Percentiles rank a stretch among this genome's conserved stretches.
These are phyloP conservation scores for Yamadazyma atmosphaerica DNA, from an alignment of 1,139 yeast species.

Conservation along the genomic window DNA sequence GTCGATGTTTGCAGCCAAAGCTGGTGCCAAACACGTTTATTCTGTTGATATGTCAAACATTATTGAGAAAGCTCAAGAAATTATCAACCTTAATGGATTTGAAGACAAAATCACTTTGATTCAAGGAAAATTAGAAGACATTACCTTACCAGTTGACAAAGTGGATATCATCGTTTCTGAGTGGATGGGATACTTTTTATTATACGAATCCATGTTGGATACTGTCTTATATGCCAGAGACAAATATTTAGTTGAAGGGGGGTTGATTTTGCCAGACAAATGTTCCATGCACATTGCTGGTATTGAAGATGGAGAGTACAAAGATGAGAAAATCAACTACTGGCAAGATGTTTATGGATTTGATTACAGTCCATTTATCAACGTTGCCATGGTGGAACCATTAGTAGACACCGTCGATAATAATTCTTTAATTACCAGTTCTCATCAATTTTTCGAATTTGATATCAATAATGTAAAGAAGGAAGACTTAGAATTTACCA, in stretches of 20 bases:
- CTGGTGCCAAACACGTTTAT: slow-evolving; percentile 96
- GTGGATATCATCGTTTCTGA: slow-evolving; percentile 97
- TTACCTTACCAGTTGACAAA: slow-evolving; percentile 68
- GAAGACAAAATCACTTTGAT: slow-evolving; percentile 84
- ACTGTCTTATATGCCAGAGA: slow-evolving; percentile 95
- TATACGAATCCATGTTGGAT: slow-evolving; percentile 97
- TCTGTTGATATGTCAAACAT: slow-evolving; percentile 98
- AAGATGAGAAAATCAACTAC: slow-evolving; percentile 86
- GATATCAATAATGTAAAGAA: slow-evolving; percentile 88
- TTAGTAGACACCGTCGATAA: slow-evolving; percentile 91
- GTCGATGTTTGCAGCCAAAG: slow-evolving; percentile 97
- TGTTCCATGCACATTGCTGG: slow-evolving; percentile 90
- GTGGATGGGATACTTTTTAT: slow-evolving; percentile 98
- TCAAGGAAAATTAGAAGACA: slow-evolving; percentile 95
- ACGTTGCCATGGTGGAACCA: slow-evolving; percentile 88
- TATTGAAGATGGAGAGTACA: slow-evolving; percentile 92
- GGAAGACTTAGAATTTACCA: slow-evolving; percentile 76
- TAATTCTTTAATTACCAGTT: slow-evolving; percentile 70
- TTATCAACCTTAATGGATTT: slow-evolving; percentile 81
- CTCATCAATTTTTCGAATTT: slow-evolving; percentile 70
- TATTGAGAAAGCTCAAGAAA: slow-evolving; percentile 89
- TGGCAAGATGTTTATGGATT: slow-evolving; percentile 99
- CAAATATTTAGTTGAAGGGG: slow-evolving; percentile 80
- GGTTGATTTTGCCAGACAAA: slow-evolving; percentile 93
- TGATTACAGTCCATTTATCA: slow-evolving; percentile 75